Base-by-base conservation (phyloP, 2,329 filamentous ascomycete genomes). In the Aspergillus sp. region DNA sequence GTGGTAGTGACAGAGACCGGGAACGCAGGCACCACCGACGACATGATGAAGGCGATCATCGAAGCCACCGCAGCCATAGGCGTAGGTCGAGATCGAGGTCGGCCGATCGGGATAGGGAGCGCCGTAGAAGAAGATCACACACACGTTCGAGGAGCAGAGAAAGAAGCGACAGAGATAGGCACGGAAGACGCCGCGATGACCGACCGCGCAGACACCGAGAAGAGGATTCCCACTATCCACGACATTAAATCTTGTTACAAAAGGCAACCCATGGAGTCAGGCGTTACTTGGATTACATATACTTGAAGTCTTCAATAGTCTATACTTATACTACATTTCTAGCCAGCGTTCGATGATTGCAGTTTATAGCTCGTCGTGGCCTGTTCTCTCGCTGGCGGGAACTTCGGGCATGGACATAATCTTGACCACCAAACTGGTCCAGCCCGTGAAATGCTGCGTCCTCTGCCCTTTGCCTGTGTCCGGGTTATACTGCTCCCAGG, bases 351-450 rank as follows among this genome's bases (percentile, higher is more conserved):
- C 22, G 26, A 44, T 38, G 54, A 49, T 12, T 48, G 52, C 58
- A 54, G 30, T 38, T 59, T 63, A 83, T 68, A 83, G 65, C 70
- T 83, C 81, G 66, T 83, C 80, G 62, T 81, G 79, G 12, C 67
- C 69, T 11, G 57, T 66, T 42, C 65, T 66, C 51, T 62, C 63
- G 36, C 53, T 50, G 24, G 64, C 62, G 39, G 65, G 65, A 42
- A 91, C 69, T 65, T 96, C 89, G 6, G 91, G 89, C 91, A 99
- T 93, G 47, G 86, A 86, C 92, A 98, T 96, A 64, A 99, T 91
- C 81, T 96, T 97, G 45, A 98, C 93, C 48, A 98, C 90, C 75
- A 98, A 80, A 73, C 91, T 96, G n/a, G 95, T 99, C 95, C 95
- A 99, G 50, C 95, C 95, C 0, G 95, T 97, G 73, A 99, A 99